phyloP scores from a whole-genome alignment of 208 protist genomes.

The Trypanosoma caninum region DNA sequence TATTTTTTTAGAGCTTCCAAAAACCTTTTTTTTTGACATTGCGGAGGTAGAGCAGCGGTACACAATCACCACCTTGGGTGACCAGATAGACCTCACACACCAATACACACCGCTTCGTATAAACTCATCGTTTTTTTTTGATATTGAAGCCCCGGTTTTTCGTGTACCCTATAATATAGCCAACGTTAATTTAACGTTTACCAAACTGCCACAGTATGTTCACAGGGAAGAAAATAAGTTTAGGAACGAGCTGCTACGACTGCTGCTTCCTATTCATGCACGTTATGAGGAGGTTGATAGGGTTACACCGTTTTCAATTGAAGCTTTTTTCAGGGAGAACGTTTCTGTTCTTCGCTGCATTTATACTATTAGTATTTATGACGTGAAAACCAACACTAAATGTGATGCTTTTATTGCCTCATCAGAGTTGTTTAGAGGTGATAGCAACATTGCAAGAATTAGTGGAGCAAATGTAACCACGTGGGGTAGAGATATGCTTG shows the following conservation, averaged over 20 bases:
- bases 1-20: slow-evolving; percentile 45
- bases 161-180: slow-evolving; percentile 51
- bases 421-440: background rate
- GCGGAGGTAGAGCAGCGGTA: slow-evolving; percentile 69
- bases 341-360: slow-evolving; percentile 57
- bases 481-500: background rate
- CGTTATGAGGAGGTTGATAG: slow-evolving; percentile 67
- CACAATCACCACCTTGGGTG: slow-evolving; percentile 6
- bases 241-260: background rate
- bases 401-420: background rate
- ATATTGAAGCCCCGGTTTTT: slow-evolving; percentile 83
- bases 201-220: background rate
- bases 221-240: background rate
- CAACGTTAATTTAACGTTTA: slow-evolving; percentile 31
- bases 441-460: background rate
- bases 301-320: slow-evolving; percentile 33
- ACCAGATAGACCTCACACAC: slow-evolving; percentile 27
- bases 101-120: slow-evolving; percentile 35
- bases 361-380: slow-evolving; percentile 22
- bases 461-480: background rate
- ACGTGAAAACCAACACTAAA: slow-evolving; percentile 10
- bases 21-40: slow-evolving; percentile 69
- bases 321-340: slow-evolving; percentile 35
- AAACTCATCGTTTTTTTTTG: slow-evolving; percentile 47
- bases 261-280: slow-evolving; percentile 56